Evolutionary conservation across 1,139 yeast species (phyloP).

Genomic region (Diutina ranongensis): DNA sequence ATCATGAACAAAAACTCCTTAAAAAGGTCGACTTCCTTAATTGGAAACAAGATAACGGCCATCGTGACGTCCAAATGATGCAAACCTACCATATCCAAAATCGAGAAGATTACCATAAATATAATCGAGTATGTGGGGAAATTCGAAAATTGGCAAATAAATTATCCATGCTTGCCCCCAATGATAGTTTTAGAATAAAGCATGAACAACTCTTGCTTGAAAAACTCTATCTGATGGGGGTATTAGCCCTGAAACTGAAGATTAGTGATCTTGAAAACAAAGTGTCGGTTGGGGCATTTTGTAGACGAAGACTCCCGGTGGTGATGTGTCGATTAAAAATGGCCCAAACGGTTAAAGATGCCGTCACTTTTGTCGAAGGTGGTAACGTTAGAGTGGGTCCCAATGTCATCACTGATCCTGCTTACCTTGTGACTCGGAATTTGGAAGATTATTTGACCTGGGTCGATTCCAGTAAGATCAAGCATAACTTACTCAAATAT

Average conservation of each 20-base stretch:
- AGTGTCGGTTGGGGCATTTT: constrained; percentile 81
- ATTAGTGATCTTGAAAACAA: constrained; percentile 90
- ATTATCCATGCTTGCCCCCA: constrained; percentile 71
- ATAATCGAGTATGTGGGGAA: constrained; percentile 86
- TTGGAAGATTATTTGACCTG: constrained; percentile 96
- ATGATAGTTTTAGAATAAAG: constrained; percentile 74
- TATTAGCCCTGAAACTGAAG: constrained; percentile 73
- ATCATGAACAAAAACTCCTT: constrained; percentile 88
- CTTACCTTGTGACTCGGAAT: constrained; percentile 81
- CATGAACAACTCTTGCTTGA: constrained; percentile 83
- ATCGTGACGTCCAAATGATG: constrained; percentile 93
- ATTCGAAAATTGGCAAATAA: constrained; percentile 79
- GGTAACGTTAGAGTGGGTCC: constrained; percentile 99
- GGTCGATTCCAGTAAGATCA: constrained; percentile 92
- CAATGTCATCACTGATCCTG: constrained; percentile 89
- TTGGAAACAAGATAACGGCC: constrained; percentile 95
- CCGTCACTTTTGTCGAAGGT: constrained; percentile 86
- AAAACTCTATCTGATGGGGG: constrained; percentile 80
- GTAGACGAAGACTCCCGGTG: constrained; percentile 87
- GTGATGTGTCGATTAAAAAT: constrained; percentile 91
- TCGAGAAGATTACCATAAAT: constrained; percentile 91
- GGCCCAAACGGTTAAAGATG: constrained; percentile 86
- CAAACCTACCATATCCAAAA: constrained; percentile 86
- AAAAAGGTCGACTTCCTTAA: constrained; percentile 95
- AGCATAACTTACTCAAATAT: constrained; percentile 78